These are phyloP conservation scores for Ramularia collo-cygni DNA, from an alignment of 2,329 filamentous ascomycete genomes.

Conservation along the genomic window DNA sequence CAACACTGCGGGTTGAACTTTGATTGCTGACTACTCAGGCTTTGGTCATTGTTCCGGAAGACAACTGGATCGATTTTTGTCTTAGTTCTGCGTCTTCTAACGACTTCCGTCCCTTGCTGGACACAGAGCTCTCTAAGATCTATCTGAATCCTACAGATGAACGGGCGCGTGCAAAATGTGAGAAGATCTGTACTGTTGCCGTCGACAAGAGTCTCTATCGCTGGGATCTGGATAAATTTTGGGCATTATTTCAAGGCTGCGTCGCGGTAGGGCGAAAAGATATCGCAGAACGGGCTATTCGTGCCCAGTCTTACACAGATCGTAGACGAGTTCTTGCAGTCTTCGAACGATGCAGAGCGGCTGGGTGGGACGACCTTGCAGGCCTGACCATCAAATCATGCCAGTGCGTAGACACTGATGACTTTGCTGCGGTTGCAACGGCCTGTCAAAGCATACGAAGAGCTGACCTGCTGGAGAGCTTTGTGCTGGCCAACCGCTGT, in stretches of 20 bases:
- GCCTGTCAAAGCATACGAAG: background rate
- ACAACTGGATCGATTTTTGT: background rate
- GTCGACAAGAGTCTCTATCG: background rate
- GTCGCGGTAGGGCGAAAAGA: background rate
- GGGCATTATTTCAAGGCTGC: background rate
- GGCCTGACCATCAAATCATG: too few species aligned
- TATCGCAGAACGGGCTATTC: background rate
- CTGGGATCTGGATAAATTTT: background rate
- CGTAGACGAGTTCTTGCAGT: background rate
- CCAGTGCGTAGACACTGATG: too few species aligned
- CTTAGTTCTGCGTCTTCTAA: background rate
- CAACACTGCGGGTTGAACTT: background rate
- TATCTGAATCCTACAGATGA: background rate
- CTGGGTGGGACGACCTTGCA: background rate
- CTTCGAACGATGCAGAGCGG: background rate
- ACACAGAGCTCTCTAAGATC: background rate
- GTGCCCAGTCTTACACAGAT: background rate
- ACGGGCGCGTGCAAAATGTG: background rate
- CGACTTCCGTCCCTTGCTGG: background rate
- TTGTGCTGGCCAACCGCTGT: background rate
- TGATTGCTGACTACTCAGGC: background rate
- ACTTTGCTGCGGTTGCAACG: too few species aligned
- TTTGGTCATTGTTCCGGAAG: background rate
- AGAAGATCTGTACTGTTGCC: background rate
- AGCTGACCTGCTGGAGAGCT: background rate